These are phyloP conservation scores for Albizia julibrissin DNA, from an alignment of 306 rosid genomes.

Conservation along the genomic window DNA sequence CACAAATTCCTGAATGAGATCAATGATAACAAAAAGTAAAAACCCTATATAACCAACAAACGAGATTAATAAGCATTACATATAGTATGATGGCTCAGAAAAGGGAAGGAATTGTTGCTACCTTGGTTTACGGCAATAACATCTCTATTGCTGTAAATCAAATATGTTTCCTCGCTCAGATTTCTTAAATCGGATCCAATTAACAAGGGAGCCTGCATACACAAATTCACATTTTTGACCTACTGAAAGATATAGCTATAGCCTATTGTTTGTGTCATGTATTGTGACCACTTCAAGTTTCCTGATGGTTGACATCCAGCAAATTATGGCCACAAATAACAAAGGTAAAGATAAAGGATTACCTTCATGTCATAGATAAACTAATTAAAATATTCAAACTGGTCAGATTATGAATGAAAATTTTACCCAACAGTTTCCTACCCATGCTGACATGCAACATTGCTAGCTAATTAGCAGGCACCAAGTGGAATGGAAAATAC, in stretches of 20 bases:
- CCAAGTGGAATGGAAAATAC: neutral
- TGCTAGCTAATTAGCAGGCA: constrained; percentile 18
- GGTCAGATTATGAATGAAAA: neutral
- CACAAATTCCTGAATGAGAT: constrained; percentile 20
- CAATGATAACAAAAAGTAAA: neutral
- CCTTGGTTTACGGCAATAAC: constrained; percentile 95
- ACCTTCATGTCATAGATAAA: constrained; percentile 14
- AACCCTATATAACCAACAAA: neutral
- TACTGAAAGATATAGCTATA: constrained; percentile 21
- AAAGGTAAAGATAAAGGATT: neutral
- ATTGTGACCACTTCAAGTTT: constrained; percentile 14
- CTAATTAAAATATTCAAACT: constrained; percentile 16
- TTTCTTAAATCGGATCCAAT: constrained; percentile 86
- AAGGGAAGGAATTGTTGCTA: constrained; percentile 28
- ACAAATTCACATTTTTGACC: constrained; percentile 30
- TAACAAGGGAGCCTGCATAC: constrained; percentile 90
- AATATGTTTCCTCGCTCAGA: constrained; percentile 68
- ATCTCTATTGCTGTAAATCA: constrained; percentile 75
- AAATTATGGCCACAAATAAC: constrained; percentile 13
- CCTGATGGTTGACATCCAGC: constrained; percentile 26
- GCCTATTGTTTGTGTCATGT: neutral
- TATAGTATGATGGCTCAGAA: constrained; percentile 4
- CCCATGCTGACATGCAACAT: neutral
- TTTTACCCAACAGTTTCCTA: constrained; percentile 10
- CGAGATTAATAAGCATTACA: neutral